Base-by-base conservation (phyloP, 768 basidiomycete species). In the Suillus placidus region DNA sequence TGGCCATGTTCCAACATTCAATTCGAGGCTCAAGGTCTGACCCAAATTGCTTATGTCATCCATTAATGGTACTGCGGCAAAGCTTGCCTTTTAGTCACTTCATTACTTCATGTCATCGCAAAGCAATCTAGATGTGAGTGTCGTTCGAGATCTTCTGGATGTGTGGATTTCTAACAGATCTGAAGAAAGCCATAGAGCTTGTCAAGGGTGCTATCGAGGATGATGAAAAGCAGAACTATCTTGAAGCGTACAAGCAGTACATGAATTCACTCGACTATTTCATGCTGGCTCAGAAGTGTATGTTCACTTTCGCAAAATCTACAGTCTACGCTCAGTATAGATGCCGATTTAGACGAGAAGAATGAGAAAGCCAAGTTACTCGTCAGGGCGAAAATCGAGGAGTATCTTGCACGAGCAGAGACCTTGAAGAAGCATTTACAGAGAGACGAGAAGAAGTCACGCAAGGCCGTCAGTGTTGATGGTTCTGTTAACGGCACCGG, bases 241-340 rank as follows among this genome's bases (percentile, higher is more conserved):
- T 86, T 7, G 95, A 96, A 72, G 96, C 96, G 23, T 97, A 94
- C 86, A 96, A 93, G 81, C 86, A 89, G 69, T 97, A 97, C 80
- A 90, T 92, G 82, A 97, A 98, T 83, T 85, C 94, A 1, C 85
- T 99, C 66, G 97, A 99, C 75, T 99, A 97, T 76, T 99, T 99
- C 78, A 94, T 98, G 92, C 92, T 98, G 69, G 95, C 96, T 10
- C 83, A 94, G 75, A 96, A 95, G 79, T 96, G 95, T 95, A 69
- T 35, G 75, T 70, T 13, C 26, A 20, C 64, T 51, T 42, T 43
- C 43, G 34, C n/a, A 3, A 32, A 9, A 18, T 58, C 45, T 16
- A 38, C 23, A 16, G 61, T 12, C 57, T 84, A 81, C 80, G 77
- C 51, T 60, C 37, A 40, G 32, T 40, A 13, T 60, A 38, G 18